Base-by-base conservation (phyloP, 306 rosid genomes). In the Vigna angularis region DNA sequence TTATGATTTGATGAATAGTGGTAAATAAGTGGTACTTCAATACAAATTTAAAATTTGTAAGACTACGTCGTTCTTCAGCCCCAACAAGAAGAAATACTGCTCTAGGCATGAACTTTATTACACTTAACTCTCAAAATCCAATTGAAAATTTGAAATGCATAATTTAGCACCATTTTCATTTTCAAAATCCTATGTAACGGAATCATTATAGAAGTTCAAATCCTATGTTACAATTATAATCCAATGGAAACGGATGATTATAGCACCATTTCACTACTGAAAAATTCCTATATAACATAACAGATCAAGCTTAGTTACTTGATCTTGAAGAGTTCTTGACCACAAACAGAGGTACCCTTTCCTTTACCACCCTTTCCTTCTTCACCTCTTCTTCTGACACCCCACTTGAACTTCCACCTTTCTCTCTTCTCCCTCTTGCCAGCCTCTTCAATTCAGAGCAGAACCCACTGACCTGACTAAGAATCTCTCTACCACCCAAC, bases 401-500 rank as follows among this genome's bases (percentile, higher is more conserved):
- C 9, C 14, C 61, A 61, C 47, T 78, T 28, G 57, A 3, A 38
- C 62, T 70, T 18, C 63, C 9, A 42, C 16, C 77, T 26, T 69
- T 83, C 80, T 81, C 86, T 17, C 32, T 45, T 3, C 5, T 50
- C 77, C 58, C 82, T 40, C 17, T 79, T 47, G 85, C 90, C 3
- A 89, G 55, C 74, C 82, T 89, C 86, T 87, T 89, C 80, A 89
- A 15, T 56, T 84, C 86, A 18, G 77, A 59, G 64, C 83, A 88
- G 24, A 88, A 83, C 8, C 85, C 89, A 0, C 66, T 87, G 2
- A 87, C 77, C 45, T 87, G 88, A 84, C 78, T 87, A 88, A 89
- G 51, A 68, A 89, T 61, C 45, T 86, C 86, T 49, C 76, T 73
- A 3, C 90, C 87, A 38, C 75, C 78, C 38, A 87, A 64, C 76